These are phyloP conservation scores for Boletus vinaceobasis DNA, from an alignment of 768 basidiomycete species.

Conservation along the genomic window DNA sequence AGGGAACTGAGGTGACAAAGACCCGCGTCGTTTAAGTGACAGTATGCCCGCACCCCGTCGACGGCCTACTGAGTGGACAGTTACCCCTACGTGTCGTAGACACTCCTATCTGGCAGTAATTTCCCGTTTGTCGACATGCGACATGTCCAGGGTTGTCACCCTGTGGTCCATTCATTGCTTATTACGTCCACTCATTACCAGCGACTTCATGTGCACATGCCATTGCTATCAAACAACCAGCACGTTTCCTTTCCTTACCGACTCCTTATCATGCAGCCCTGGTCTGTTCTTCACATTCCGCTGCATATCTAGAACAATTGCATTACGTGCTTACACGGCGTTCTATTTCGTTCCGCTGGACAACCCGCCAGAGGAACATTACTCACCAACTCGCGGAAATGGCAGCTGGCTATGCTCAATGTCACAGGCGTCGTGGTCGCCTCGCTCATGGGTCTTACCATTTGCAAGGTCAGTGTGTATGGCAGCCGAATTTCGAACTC, in stretches of 20 bases:
- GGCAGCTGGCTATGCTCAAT: constrained; percentile 16
- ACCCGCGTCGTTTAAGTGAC: neutral
- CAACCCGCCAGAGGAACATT: neutral
- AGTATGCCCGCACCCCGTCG: neutral
- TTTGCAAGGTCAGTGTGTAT: constrained; percentile 1
- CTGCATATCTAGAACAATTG: constrained; percentile 2
- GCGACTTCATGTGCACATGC: constrained; percentile 3
- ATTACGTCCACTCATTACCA: constrained; percentile 12
- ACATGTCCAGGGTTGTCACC: constrained; percentile 5
- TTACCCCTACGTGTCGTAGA: neutral
- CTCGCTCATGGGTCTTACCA: neutral
- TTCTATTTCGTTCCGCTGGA: neutral
- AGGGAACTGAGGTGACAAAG: neutral
- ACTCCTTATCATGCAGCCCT: constrained; percentile 5
- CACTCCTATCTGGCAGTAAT: neutral
- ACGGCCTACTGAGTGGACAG: neutral
- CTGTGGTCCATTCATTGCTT: neutral
- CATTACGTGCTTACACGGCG: constrained; percentile 1
- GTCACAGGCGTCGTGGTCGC: neutral
- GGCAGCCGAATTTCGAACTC: constrained; percentile 10
- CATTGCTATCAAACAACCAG: constrained; percentile 4
- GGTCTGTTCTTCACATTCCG: constrained; percentile 4
- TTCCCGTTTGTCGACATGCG: neutral
- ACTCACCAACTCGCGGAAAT: constrained; percentile 14
- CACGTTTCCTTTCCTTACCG: neutral